A percentile compares a stretch with the other conserved stretches of the same genome.
phyloP scores from a whole-genome alignment of 306 rosid species.

The Hippophae gyantsensis region DNA sequence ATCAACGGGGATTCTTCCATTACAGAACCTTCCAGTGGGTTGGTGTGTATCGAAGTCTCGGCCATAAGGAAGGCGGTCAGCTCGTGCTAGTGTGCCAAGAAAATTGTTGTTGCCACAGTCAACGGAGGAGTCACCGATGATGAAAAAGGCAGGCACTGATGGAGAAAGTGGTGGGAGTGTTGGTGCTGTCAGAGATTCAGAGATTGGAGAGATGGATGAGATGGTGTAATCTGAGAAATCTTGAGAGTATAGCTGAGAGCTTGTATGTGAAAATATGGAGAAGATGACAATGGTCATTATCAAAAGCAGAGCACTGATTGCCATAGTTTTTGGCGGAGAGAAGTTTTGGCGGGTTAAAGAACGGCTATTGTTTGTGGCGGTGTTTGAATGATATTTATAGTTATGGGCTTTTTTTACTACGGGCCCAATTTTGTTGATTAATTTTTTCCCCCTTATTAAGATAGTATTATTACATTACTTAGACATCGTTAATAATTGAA shows the following conservation, averaged over 20 bases:
- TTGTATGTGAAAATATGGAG: constrained; percentile 14
- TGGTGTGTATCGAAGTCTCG: constrained; percentile 70
- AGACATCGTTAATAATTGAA: no score
- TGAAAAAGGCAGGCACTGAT: constrained; percentile 56
- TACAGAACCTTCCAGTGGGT: constrained; percentile 77
- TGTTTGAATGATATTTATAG: no score
- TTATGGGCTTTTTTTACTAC: no score
- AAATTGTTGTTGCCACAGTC: constrained; percentile 79
- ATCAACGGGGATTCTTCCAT: constrained; percentile 83
- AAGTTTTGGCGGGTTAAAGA: constrained; percentile 39
- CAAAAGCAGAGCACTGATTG: constrained; percentile 3
- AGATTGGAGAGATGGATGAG: constrained; percentile 11
- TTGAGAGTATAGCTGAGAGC: constrained; percentile 15
- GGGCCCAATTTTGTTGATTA: no score
- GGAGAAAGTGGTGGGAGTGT: constrained; percentile 14
- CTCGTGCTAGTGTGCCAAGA: constrained; percentile 67
- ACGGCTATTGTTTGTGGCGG: neutral
- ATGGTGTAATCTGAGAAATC: neutral
- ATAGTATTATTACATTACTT: no score
- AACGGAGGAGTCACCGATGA: constrained; percentile 83
- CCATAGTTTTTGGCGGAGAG: constrained; percentile 23
- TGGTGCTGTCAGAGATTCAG: neutral
- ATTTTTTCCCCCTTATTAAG: no score
- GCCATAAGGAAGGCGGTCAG: constrained; percentile 76
- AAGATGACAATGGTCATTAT: constrained; percentile 17